These are phyloP conservation scores for Geoglossum cookeanum DNA, from an alignment of 2,329 filamentous ascomycete species.

Conservation along the genomic window DNA sequence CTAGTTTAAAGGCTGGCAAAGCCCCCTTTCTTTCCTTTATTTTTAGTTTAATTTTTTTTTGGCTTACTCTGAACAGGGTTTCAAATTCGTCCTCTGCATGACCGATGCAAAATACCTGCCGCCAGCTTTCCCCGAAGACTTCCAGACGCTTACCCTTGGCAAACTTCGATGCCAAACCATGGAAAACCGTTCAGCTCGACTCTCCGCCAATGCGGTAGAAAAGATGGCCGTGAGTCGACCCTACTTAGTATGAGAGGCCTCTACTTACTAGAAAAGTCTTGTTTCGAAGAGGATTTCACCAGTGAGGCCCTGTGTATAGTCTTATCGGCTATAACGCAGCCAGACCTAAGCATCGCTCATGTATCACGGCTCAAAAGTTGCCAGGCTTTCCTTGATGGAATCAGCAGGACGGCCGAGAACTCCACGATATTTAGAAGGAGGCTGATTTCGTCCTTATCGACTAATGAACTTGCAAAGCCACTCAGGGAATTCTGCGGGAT, in stretches of 20 bases:
- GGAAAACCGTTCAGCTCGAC: not conserved
- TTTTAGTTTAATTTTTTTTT: not conserved
- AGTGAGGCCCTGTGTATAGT: not conserved
- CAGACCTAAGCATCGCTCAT: not conserved
- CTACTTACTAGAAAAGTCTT: not conserved
- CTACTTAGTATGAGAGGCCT: not conserved
- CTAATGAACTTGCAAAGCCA: not conserved
- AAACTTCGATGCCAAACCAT: not conserved
- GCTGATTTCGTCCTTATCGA: not conserved
- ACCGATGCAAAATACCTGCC: not conserved
- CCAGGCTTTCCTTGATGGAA: not conserved
- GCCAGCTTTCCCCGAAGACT: not conserved
- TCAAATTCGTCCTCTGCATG: not conserved
- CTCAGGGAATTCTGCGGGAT: not conserved
- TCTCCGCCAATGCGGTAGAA: not conserved
- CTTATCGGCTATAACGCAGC: not conserved
- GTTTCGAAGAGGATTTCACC: not conserved
- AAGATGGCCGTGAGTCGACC: not conserved
- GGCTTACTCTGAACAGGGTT: not conserved
- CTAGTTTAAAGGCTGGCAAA: slow-evolving; percentile 11
- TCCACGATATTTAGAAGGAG: not conserved
- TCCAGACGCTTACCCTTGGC: not conserved
- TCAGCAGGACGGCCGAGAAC: not conserved
- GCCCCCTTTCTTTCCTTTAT: no score
- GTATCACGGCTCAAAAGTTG: not conserved